Evolutionary conservation across 78 protist species (phyloP).

Genomic region (Pelomyxa schiedti): DNA sequence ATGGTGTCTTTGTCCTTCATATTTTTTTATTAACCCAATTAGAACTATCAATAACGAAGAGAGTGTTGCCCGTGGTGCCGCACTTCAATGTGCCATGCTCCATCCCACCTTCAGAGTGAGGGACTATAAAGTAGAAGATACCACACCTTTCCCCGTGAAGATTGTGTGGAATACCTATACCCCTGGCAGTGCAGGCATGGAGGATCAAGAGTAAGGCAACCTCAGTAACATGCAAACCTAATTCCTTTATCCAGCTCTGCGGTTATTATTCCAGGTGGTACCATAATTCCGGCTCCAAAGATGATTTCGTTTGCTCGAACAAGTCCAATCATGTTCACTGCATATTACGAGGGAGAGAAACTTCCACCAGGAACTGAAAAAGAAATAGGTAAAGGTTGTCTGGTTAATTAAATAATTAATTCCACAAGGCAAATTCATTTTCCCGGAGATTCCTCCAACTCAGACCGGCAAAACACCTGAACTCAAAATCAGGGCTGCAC

Average conservation of each 20-base stretch:
- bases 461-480: no score
- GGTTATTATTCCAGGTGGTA: constrained; percentile 10
- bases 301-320: background rate
- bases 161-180: constrained; percentile 26
- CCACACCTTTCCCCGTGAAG: constrained; percentile 47
- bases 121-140: constrained; percentile 60
- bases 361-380: no score
- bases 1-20: no score
- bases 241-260: constrained; percentile 46
- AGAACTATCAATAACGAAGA: constrained; percentile 82
- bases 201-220: constrained; percentile 1
- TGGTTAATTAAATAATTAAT: no score
- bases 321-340: constrained; percentile 17
- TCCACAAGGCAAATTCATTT: no score
- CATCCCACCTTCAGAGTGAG: constrained; percentile 76
- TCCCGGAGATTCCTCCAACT: no score
- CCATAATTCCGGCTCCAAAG: background rate
- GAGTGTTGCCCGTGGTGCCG: constrained; percentile 81
- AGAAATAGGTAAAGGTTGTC: no score
- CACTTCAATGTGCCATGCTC: constrained; percentile 81
- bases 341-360: constrained; percentile 23
- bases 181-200: constrained; percentile 33
- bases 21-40: no score
- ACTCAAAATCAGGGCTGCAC: no score
- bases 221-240: constrained; percentile 35